These are phyloP conservation scores for Handroanthus guayacan DNA, from an alignment of 257 asterid genomes.

Conservation along the genomic window DNA sequence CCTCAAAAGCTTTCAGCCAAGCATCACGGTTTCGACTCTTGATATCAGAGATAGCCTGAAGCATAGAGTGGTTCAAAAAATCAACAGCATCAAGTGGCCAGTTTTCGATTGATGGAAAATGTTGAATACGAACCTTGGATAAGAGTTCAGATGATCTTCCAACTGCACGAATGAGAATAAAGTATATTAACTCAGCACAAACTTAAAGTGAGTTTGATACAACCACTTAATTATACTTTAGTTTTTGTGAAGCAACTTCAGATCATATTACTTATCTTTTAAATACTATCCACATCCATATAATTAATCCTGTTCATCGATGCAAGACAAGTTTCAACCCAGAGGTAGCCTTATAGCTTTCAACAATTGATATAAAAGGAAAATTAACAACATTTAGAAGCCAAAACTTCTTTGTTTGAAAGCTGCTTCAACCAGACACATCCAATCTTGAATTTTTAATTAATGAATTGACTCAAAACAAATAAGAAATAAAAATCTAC, in stretches of 20 bases:
- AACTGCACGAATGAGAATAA: slow-evolving; percentile 57
- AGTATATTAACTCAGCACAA: slow-evolving; percentile 13
- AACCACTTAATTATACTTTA: too few species aligned
- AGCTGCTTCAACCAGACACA: neutral
- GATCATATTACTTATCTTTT: neutral
- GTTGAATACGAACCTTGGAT: slow-evolving; percentile 55
- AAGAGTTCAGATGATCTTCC: slow-evolving; percentile 74
- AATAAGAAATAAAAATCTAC: slow-evolving; percentile 6
- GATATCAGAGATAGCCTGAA: slow-evolving; percentile 62
- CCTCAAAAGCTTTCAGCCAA: slow-evolving; percentile 71
- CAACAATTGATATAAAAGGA: neutral
- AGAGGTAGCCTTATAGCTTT: neutral
- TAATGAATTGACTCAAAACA: neutral
- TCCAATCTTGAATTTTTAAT: neutral
- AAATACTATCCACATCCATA: neutral
- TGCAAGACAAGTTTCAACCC: too few species aligned
- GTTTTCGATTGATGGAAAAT: neutral
- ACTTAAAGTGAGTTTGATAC: neutral
- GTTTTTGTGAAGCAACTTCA: too few species aligned
- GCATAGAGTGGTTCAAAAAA: slow-evolving; percentile 21
- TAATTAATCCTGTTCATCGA: neutral
- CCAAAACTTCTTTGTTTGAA: neutral
- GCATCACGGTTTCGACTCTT: slow-evolving; percentile 59
- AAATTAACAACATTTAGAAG: neutral
- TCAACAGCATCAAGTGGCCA: slow-evolving; percentile 14